A percentile compares a stretch with the other conserved stretches of the same genome.
These are phyloP conservation scores for Sonneratia alba DNA, from an alignment of 345 rosid species.

Conservation along the genomic window DNA sequence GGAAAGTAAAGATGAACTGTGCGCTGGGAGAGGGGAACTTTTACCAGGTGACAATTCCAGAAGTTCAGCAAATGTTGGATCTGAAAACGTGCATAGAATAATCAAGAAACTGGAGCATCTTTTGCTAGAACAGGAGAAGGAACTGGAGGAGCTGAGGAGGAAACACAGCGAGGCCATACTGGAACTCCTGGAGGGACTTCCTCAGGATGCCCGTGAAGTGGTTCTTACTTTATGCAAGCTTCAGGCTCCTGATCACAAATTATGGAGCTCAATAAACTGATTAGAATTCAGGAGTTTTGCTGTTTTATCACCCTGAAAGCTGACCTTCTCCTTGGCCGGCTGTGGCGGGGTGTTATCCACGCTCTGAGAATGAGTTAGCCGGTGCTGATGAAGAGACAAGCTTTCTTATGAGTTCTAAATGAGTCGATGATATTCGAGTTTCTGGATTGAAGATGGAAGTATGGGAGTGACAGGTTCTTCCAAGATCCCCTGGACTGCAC, in stretches of 20 bases:
- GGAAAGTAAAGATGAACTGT: neutral
- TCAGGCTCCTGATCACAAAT: slow-evolving; percentile 20
- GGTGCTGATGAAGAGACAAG: too few relatives aligned
- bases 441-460: neutral
- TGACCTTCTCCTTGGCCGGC: too few relatives aligned
- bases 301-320: too few relatives aligned
- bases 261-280: neutral
- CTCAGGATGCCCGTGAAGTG: slow-evolving; percentile 39
- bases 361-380: neutral
- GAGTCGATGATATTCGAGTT: neutral
- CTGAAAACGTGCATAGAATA: slow-evolving; percentile 23
- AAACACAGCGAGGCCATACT: slow-evolving; percentile 44
- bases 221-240: slow-evolving; percentile 35
- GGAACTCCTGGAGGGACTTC: slow-evolving; percentile 48
- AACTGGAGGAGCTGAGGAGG: slow-evolving; percentile 52
- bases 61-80: slow-evolving; percentile 7
- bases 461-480: neutral
- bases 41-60: neutral
- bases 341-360: neutral
- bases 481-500: neutral
- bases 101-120: slow-evolving; percentile 50
- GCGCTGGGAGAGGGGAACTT: neutral
- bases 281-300: neutral
- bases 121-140: slow-evolving; percentile 53
- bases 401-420: neutral